Percentiles rank a stretch among this genome's conserved stretches.
Conservation (phyloP, 2,329 filamentous ascomycete species). For the Alternaria brassicae region DNA sequence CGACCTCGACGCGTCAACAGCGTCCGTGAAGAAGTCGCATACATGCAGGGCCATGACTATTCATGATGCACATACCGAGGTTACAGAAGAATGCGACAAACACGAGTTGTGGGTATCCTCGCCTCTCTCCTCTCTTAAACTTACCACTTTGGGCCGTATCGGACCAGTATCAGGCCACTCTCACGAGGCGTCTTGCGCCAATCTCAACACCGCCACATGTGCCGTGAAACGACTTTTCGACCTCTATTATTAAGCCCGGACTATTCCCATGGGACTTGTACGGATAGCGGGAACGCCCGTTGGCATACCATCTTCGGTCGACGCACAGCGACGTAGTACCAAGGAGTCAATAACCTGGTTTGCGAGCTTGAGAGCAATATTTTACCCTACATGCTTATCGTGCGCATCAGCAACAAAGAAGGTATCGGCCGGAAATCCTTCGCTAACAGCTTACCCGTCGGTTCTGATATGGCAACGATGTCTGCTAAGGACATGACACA, state of each 20-base stretch:
- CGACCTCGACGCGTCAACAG: not conserved
- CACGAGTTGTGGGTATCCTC: not conserved
- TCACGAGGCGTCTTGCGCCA: slow-evolving; percentile 12
- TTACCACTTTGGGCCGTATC: not conserved
- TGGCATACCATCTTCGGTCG: slow-evolving; percentile 5
- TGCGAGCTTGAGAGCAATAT: not conserved
- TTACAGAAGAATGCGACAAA: not conserved
- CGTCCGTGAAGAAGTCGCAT: not conserved
- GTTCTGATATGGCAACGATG: not conserved
- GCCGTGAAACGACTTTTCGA: slow-evolving; percentile 11
- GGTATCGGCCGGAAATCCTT: not conserved
- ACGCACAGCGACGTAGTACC: not conserved
- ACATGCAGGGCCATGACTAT: not conserved
- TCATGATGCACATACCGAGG: not conserved
- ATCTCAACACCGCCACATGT: slow-evolving; percentile 19
- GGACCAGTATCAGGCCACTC: slow-evolving; percentile 31
- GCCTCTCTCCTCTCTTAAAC: not conserved
- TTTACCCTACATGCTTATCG: not conserved
- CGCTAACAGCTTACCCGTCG: not conserved
- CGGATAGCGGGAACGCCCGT: slow-evolving; percentile 22
- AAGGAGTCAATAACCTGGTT: not conserved
- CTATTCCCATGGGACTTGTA: slow-evolving; percentile 21
- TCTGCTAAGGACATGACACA: not conserved
- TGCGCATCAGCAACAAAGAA: not conserved
- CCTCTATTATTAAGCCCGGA: slow-evolving; percentile 13